These are phyloP conservation scores for Pleurotus djamor DNA, from an alignment of 768 basidiomycete species.

Conservation along the genomic window DNA sequence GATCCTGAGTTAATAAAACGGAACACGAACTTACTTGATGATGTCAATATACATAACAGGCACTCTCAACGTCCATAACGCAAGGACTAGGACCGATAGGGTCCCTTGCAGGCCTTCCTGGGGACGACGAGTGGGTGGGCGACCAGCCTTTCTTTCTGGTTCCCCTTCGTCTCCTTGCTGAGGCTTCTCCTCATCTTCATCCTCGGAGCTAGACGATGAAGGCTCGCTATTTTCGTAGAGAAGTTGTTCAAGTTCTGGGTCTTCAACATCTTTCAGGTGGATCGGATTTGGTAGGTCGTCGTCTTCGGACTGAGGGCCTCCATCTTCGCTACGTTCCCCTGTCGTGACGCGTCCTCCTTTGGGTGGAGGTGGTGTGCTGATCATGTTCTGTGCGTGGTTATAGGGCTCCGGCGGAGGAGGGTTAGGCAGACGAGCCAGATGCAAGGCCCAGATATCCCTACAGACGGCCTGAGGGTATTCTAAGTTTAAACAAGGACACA, in stretches of 20 bases:
- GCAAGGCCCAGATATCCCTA: conserved; percentile 77
- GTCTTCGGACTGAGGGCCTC: conserved; percentile 2
- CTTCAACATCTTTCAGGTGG: conserved; percentile 16
- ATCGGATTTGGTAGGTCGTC: conserved; percentile 12
- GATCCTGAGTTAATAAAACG: not conserved
- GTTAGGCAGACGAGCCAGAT: conserved; percentile 60
- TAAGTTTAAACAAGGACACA: not conserved
- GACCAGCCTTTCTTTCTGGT: conserved; percentile 10
- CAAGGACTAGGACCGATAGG: conserved; percentile 70
- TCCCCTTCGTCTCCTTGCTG: conserved; percentile 10
- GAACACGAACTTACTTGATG: conserved; percentile 46
- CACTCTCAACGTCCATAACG: conserved; percentile 77
- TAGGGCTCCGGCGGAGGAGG: conserved; percentile 64
- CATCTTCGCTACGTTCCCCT: conserved; percentile 16
- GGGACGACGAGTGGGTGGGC: conserved; percentile 12
- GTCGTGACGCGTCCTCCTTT: conserved; percentile 12
- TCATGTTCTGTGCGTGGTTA: conserved; percentile 34
- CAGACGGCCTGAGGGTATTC: conserved; percentile 53
- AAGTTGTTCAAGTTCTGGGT: conserved; percentile 38
- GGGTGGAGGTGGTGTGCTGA: conserved; percentile 5
- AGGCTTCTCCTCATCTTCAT: conserved; percentile 16
- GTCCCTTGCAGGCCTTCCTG: conserved; percentile 43
- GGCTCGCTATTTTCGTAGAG: conserved; percentile 41
- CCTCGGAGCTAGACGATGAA: conserved; percentile 29
- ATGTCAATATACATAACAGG: conserved; percentile 79